A percentile compares a stretch with the other conserved stretches of the same genome.
Evolutionary conservation across 345 rosid genomes (phyloP).

Genomic region (Eucalyptus melliodora): DNA sequence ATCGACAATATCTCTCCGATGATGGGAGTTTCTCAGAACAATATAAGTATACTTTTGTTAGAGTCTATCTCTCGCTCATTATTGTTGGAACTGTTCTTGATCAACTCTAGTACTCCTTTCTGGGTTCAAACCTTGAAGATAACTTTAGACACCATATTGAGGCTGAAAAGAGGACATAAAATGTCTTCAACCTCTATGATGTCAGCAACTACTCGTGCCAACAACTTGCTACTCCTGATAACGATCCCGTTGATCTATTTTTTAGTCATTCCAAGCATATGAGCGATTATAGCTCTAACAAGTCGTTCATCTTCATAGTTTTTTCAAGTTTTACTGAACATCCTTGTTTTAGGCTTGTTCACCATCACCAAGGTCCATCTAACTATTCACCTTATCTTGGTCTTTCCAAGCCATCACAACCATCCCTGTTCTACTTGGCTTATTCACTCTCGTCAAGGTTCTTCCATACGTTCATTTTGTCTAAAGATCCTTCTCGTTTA

Average conservation of each 20-base stretch:
- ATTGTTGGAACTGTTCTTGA: not conserved
- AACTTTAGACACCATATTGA: not conserved
- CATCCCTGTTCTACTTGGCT: not conserved
- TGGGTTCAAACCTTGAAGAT: not conserved
- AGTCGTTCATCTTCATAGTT: not conserved
- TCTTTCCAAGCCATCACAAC: not conserved
- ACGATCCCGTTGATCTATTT: not conserved
- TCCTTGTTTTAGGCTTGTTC: not conserved
- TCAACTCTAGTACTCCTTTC: not conserved
- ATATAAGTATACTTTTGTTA: not conserved
- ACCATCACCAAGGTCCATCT: not conserved
- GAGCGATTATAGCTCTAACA: no score
- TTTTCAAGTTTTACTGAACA: not conserved
- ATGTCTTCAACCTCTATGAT: not conserved
- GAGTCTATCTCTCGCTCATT: not conserved
- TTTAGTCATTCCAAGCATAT: not conserved
- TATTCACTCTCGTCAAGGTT: not conserved
- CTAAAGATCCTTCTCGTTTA: not conserved
- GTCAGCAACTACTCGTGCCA: not conserved
- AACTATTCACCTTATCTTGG: not conserved
- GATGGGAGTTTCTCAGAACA: not conserved
- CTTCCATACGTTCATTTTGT: not conserved
- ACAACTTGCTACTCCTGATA: not conserved
- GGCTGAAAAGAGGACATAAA: not conserved
- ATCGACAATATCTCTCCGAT: not conserved